Evolutionary conservation across 225 moss, liverwort and hornwort genomes (phyloP).

Genomic region (Straminergon stramineum): DNA sequence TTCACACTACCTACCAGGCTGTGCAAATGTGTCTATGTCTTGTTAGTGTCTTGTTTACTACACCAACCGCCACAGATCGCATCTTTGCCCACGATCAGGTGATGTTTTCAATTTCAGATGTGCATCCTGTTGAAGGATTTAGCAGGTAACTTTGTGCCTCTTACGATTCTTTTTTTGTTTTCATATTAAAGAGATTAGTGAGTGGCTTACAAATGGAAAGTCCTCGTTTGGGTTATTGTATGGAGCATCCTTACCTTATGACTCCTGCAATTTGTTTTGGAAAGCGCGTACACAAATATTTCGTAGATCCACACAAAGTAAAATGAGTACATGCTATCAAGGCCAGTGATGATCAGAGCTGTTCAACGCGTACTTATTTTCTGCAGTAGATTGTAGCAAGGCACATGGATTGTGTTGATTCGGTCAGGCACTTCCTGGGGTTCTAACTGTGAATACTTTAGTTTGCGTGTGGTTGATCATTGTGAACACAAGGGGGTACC

Average conservation of each 20-base stretch:
- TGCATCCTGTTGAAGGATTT: constrained; percentile 6
- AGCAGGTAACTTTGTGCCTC: constrained; percentile 15
- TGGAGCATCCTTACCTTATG: background rate
- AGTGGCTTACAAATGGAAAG: background rate
- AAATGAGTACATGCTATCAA: background rate
- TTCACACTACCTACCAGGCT: background rate
- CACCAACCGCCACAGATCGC: background rate
- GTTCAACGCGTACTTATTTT: background rate
- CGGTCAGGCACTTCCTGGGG: background rate
- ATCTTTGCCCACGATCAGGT: constrained; percentile 6
- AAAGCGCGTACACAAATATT: background rate
- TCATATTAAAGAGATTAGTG: background rate
- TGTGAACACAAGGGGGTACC: background rate
- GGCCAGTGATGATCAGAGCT: background rate
- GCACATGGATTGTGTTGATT: background rate
- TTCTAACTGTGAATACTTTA: background rate
- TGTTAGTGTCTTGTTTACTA: background rate
- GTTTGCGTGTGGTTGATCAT: constrained; percentile 3
- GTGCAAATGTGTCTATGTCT: constrained; percentile 3
- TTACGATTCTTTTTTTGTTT: background rate
- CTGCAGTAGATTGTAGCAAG: background rate
- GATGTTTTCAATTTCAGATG: constrained; percentile 13
- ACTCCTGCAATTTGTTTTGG: background rate
- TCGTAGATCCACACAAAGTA: background rate
- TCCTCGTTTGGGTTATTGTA: background rate